phyloP scores from a whole-genome alignment of 176 grass and related monocot species.

The Lolium multiflorum region DNA sequence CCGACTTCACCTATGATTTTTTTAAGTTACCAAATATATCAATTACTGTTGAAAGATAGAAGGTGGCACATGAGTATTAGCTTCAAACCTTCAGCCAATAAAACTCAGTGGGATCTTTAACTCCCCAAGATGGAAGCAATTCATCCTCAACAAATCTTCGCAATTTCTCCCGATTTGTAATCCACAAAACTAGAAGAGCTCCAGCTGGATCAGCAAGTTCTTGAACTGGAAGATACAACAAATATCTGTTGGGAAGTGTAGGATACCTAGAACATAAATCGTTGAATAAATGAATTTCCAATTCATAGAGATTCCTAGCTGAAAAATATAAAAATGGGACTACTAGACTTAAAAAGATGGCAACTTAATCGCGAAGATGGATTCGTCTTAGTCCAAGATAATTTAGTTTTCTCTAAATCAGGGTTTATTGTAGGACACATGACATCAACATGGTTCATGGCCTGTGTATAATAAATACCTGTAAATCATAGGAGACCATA shows the following conservation, averaged over 20 bases:
- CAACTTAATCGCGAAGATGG: too few species aligned
- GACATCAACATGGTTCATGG: neutral
- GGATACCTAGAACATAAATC: slow-evolving; percentile 67
- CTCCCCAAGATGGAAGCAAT: slow-evolving; percentile 85
- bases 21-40: neutral
- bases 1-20: slow-evolving; percentile 69
- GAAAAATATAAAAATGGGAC: neutral
- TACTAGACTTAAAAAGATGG: neutral
- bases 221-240: slow-evolving; percentile 85
- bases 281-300: slow-evolving; percentile 24
- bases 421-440: slow-evolving; percentile 16
- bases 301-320: neutral
- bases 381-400: neutral
- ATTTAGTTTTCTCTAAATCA: slow-evolving; percentile 2
- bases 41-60: neutral
- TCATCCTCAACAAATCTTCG: slow-evolving; percentile 73
- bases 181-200: slow-evolving; percentile 92
- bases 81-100: slow-evolving; percentile 91
- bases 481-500: neutral
- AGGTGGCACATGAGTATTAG: slow-evolving; percentile 4
- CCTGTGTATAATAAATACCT: neutral
- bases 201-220: slow-evolving; percentile 84
- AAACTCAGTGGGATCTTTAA: slow-evolving; percentile 61
- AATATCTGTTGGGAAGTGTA: slow-evolving; percentile 85
- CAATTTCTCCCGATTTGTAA: slow-evolving; percentile 87